Conservation (phyloP, 805 yeast genomes). For the Teunomyces lycoperdinae region DNA sequence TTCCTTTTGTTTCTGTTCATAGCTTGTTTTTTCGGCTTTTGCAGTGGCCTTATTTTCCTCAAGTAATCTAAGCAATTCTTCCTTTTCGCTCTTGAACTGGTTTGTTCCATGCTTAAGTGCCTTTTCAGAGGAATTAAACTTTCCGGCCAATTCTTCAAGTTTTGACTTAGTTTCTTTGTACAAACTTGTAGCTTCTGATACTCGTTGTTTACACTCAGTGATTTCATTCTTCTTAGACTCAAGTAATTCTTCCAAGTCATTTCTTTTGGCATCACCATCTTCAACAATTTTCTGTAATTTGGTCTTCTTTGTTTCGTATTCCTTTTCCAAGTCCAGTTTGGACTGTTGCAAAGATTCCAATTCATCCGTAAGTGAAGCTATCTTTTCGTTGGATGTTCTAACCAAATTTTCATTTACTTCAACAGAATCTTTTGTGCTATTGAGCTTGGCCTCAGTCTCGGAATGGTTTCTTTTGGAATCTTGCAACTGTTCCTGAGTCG, state of each 20-base stretch:
- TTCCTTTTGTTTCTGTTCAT: not conserved
- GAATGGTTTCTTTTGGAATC: not conserved
- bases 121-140: not conserved
- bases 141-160: not conserved
- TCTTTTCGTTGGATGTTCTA: not conserved
- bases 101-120: not conserved
- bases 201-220: not conserved
- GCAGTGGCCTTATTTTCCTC: not conserved
- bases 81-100: not conserved
- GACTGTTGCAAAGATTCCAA: not conserved
- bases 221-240: not conserved
- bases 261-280: not conserved
- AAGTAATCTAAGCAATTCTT: not conserved
- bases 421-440: not conserved
- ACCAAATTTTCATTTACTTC: not conserved
- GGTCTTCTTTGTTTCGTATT: not conserved
- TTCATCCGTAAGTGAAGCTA: not conserved
- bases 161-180: not conserved
- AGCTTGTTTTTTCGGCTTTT: not conserved
- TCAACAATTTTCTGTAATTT: not conserved
- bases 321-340: not conserved
- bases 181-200: not conserved
- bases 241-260: not conserved
- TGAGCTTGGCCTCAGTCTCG: not conserved
- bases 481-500: conserved; percentile 5